Evolutionary conservation across 1,284 basidiomycete genomes (phyloP), one percentile per base, ranked within the genome.

Genomic region (Cutaneotrichosporon sp.): DNA sequence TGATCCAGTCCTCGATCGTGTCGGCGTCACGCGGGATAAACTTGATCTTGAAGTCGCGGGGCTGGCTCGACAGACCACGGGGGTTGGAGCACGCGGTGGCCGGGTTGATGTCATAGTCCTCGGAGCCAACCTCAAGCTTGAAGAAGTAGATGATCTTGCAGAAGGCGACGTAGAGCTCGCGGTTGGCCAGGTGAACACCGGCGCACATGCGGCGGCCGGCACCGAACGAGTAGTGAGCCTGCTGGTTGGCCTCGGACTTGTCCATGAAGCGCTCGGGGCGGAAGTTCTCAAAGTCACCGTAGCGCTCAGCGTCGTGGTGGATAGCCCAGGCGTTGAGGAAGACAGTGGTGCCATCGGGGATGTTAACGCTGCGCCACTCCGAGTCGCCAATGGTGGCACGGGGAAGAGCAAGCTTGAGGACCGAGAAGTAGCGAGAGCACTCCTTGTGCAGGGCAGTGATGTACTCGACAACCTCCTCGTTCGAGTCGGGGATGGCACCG

Each of bases 251-350:
- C 51, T 61, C 51, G 52, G 60, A 46, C 63, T 65, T 63, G 50
- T 56, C 58, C 55, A 62, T 40, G 66, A 61, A 64, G 57, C 68
- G 68, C 62, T 69, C 68, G 53, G 65, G 65, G 40, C 65, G 68
- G 65, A 66, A 66, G 40, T 56, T 61, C 26, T 63, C 57, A 51
- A 56, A 59, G 63, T 68, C 61, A 56, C 61, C 63, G 63, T 68
- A 68, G 30, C 63, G 63, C 47, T 55, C 42, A 22, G 50, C 38
- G 52, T 74, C 61, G 57, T 74, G 73, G 62, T 74, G 72, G 47
- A 76, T 72, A 4, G 70, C 72, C 72, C 72, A 76, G 11, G 70
- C 73, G 69, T 76, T 76, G 52, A 76, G 67, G 61, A 76, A 76
- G 50, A 76, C 72, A 32, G 74, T 76, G 10, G 73, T 72, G 47